These are phyloP conservation scores for Trichoderma brevicompactum DNA, from an alignment of 2,329 filamentous ascomycete genomes.

Conservation along the genomic window DNA sequence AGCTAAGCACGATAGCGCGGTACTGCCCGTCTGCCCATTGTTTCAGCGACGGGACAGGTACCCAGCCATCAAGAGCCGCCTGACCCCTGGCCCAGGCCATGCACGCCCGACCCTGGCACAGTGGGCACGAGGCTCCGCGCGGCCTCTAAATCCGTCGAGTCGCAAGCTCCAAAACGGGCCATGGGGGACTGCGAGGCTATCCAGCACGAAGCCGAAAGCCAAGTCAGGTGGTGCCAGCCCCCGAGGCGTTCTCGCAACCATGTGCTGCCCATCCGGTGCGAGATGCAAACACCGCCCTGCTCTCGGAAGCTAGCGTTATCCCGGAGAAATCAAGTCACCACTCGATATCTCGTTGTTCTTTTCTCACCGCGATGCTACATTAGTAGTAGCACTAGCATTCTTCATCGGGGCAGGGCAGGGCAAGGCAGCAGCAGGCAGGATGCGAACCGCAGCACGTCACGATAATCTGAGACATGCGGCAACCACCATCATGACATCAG, in stretches of 20 bases:
- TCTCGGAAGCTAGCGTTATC: neutral
- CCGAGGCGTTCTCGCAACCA: constrained; percentile 26
- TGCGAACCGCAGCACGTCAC: constrained; percentile 25
- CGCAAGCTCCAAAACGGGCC: constrained; percentile 8
- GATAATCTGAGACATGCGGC: constrained; percentile 20
- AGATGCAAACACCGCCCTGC: constrained; percentile 19
- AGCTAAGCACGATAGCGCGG: constrained; percentile 9
- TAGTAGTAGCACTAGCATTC: neutral
- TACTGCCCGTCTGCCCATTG: neutral
- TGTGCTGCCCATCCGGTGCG: neutral
- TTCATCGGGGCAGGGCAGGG: neutral
- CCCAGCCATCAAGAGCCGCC: constrained; percentile 22
- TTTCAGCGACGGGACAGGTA: constrained; percentile 2
- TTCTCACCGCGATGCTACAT: neutral
- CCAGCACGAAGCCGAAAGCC: neutral
- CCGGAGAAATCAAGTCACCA: neutral
- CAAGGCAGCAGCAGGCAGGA: constrained; percentile 14
- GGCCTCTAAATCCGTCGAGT: constrained; percentile 3
- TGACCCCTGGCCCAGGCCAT: constrained; percentile 9
- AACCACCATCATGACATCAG: constrained; percentile 16
- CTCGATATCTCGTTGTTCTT: constrained; percentile 1
- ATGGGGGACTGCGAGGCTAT: constrained; percentile 24
- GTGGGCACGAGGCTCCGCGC: constrained; percentile 25
- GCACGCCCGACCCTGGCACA: neutral
- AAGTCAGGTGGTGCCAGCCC: constrained; percentile 27